Evolutionary conservation across 352 stramenopile genomes (phyloP).

Genomic region (Globisporangium iwayamae): DNA sequence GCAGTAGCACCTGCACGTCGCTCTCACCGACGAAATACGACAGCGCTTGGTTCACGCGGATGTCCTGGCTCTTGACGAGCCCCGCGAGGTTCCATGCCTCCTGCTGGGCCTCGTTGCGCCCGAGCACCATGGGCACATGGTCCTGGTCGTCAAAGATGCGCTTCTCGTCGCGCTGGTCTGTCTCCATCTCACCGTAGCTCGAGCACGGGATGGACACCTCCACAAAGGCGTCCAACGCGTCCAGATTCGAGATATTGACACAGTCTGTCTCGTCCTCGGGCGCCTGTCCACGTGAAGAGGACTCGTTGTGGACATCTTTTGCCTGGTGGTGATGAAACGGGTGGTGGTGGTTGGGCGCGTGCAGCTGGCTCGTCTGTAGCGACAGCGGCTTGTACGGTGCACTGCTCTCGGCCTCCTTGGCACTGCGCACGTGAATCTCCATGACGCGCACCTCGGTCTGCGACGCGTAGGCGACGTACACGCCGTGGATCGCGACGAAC

Average conservation of each 20-base stretch:
- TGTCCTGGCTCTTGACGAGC: conserved; percentile 66
- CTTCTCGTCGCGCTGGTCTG: conserved; percentile 48
- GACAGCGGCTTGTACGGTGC: conserved; percentile 5
- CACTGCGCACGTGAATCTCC: conserved; percentile 69
- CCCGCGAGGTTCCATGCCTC: conserved; percentile 73
- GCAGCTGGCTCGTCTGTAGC: neutral
- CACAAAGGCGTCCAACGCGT: conserved; percentile 47
- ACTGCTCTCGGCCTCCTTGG: conserved; percentile 25
- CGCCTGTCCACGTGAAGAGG: conserved; percentile 9
- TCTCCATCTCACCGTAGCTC: conserved; percentile 47
- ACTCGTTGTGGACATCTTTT: conserved; percentile 5
- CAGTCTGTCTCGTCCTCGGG: conserved; percentile 47
- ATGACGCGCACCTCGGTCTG: conserved; percentile 78
- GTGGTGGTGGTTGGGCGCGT: neutral
- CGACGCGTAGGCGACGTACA: conserved; percentile 74
- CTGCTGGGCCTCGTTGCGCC: conserved; percentile 66
- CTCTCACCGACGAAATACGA: conserved; percentile 61
- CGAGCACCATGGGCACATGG: conserved; percentile 58
- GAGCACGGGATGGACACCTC: conserved; percentile 54
- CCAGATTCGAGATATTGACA: conserved; percentile 30
- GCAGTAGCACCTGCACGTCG: conserved; percentile 68
- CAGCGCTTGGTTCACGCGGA: conserved; percentile 80
- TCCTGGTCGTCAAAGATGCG: conserved; percentile 56
- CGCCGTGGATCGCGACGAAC: conserved; percentile 76
- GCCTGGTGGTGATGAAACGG: neutral